Conservation (phyloP, 164 flowering plant genomes). For the Macadamia tetraphylla region DNA sequence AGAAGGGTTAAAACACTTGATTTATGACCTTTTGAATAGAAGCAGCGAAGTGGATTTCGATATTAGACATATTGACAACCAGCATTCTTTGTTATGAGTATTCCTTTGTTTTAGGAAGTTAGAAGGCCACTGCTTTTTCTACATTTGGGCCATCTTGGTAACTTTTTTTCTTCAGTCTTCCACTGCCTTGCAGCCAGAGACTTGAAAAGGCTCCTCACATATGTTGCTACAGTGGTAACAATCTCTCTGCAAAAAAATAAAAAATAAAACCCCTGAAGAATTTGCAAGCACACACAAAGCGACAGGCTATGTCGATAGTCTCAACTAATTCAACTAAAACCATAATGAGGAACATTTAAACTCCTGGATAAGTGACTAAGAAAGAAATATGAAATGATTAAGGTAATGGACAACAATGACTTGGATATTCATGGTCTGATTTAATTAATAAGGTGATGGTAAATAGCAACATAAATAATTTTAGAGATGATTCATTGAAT, state of each 20-base stretch:
- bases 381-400: background rate
- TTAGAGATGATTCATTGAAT: too few species aligned
- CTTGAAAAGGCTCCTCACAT: constrained; percentile 42
- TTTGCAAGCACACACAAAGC: background rate
- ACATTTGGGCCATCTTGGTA: constrained; percentile 43
- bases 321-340: background rate
- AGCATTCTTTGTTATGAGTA: constrained; percentile 22
- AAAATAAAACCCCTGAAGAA: background rate
- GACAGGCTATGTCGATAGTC: background rate
- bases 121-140: constrained; percentile 50
- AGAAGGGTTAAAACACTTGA: background rate
- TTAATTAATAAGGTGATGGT: background rate
- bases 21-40: background rate
- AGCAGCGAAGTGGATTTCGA: background rate
- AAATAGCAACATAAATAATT: too few species aligned
- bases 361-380: too few species aligned
- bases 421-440: background rate
- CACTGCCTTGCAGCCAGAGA: constrained; percentile 41
- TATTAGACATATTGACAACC: constrained; percentile 52
- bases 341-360: background rate
- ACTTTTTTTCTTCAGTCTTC: constrained; percentile 40
- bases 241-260: constrained; percentile 51
- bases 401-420: background rate
- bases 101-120: constrained; percentile 41
- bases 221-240: constrained; percentile 29